phyloP scores from a whole-genome alignment of 805 yeast genomes.

The Ogataea methanolica region DNA sequence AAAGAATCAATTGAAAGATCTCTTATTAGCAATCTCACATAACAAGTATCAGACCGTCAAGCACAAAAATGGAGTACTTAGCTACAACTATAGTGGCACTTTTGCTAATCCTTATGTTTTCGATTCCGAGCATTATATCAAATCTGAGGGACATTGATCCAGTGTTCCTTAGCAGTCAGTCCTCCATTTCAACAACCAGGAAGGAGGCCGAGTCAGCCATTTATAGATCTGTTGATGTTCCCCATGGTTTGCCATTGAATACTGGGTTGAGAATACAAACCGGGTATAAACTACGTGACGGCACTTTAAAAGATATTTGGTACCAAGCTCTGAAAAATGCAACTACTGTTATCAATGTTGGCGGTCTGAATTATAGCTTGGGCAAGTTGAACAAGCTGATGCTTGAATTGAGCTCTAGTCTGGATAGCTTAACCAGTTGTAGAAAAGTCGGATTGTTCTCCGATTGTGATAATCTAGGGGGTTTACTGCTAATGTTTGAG shows the following conservation, averaged over 20 bases:
- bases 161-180: conserved; percentile 57
- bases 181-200: conserved; percentile 62
- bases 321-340: conserved; percentile 34
- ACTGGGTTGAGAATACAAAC: conserved; percentile 65
- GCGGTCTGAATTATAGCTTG: conserved; percentile 24
- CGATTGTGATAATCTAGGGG: conserved; percentile 13
- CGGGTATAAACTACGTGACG: conserved; percentile 66
- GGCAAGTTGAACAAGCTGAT: conserved; percentile 29
- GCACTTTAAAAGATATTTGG: conserved; percentile 75
- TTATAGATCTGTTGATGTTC: conserved; percentile 69
- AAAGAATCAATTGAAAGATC: background rate
- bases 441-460: conserved; percentile 21
- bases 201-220: conserved; percentile 66
- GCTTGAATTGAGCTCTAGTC: conserved; percentile 22
- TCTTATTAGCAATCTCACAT: background rate
- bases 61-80: conserved; percentile 1
- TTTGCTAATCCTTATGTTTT: conserved; percentile 8
- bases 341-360: conserved; percentile 23
- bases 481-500: conserved; percentile 20
- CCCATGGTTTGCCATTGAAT: conserved; percentile 63
- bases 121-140: conserved; percentile 25
- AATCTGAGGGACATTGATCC: conserved; percentile 52
- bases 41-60: background rate
- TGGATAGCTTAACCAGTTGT: conserved; percentile 24
- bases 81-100: conserved; percentile 6